phyloP scores from a whole-genome alignment of 129 eudicot genomes.

The Arctium minus region DNA sequence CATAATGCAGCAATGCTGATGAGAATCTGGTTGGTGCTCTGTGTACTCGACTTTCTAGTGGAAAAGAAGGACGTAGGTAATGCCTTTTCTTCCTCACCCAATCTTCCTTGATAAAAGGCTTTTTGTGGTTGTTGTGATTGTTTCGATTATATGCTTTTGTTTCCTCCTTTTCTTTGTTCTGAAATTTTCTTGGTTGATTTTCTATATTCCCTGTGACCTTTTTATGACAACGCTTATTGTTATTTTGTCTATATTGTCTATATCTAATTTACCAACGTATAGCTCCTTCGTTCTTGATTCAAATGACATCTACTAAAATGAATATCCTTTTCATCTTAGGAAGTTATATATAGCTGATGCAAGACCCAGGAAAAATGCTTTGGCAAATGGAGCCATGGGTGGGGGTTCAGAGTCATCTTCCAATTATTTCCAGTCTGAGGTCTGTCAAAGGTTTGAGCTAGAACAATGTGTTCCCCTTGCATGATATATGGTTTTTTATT shows the following conservation, averaged over 20 bases:
- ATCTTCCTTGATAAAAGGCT: neutral
- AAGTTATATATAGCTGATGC: conserved; percentile 98
- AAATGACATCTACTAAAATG: conserved; percentile 6
- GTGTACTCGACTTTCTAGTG: conserved; percentile 56
- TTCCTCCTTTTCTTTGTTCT: neutral
- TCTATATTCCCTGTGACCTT: neutral
- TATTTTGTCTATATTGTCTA: neutral
- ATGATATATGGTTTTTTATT: neutral
- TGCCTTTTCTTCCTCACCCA: neutral
- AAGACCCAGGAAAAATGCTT: conserved; percentile 96
- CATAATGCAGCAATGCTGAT: conserved; percentile 80
- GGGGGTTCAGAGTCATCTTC: conserved; percentile 99
- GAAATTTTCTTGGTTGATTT: neutral
- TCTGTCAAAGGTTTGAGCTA: conserved; percentile 31
- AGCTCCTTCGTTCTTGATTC: neutral
- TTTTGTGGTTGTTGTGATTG: neutral
- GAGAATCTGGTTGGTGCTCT: conserved; percentile 96
- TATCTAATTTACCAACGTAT: neutral
- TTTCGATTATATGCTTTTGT: neutral
- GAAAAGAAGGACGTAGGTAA: conserved; percentile 56
- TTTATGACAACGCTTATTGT: neutral
- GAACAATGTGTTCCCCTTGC: neutral
- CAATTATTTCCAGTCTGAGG: conserved; percentile 90
- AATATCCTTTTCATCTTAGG: conserved; percentile 37
- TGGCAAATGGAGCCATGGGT: conserved; percentile 99